A percentile compares a stretch with the other conserved stretches of the same genome.
phyloP scores from a whole-genome alignment of 1,284 basidiomycete genomes.

The Cutaneotrichosporon sp. region DNA sequence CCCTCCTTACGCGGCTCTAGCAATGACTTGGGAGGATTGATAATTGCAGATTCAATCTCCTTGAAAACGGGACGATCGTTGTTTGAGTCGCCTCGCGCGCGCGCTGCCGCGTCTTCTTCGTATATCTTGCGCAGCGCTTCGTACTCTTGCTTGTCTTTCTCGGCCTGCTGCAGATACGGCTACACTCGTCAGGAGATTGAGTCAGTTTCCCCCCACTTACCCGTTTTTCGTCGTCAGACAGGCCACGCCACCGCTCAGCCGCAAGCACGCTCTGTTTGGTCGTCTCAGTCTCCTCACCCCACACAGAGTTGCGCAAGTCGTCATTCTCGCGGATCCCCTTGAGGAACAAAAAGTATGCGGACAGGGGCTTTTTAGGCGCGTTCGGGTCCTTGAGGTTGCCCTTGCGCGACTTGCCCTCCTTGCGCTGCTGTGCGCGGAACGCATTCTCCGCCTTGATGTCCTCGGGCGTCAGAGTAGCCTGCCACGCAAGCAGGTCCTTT shows the following conservation, averaged over 20 bases:
- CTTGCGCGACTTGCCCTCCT: constrained; percentile 86
- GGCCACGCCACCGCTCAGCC: constrained; percentile 82
- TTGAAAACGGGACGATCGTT: constrained; percentile 53
- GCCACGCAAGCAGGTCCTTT: constrained; percentile 74
- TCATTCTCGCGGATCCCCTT: constrained; percentile 72
- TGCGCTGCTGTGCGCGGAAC: constrained; percentile 84
- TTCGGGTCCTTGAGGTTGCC: constrained; percentile 96
- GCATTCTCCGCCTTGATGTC: constrained; percentile 92
- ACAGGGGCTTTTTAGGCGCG: constrained; percentile 90
- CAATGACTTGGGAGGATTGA: constrained; percentile 20
- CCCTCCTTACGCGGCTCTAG: constrained; percentile 11
- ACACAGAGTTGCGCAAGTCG: constrained; percentile 67
- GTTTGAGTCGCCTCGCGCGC: constrained; percentile 52
- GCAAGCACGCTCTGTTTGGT: constrained; percentile 92
- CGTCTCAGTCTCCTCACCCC: constrained; percentile 88
- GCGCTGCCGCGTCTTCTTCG: constrained; percentile 65
- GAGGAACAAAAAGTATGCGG: constrained; percentile 91
- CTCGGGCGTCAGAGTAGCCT: constrained; percentile 83
- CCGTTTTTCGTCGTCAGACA: constrained; percentile 86
- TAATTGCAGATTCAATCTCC: constrained; percentile 15
- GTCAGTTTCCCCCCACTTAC: constrained; percentile 50
- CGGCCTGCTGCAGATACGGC: constrained; percentile 85
- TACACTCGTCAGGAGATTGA: constrained; percentile 34
- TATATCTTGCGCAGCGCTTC: constrained; percentile 72
- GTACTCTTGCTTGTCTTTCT: constrained; percentile 87